These are phyloP conservation scores for Termitomyces sp. DNA, from an alignment of 768 basidiomycete species.

Conservation along the genomic window DNA sequence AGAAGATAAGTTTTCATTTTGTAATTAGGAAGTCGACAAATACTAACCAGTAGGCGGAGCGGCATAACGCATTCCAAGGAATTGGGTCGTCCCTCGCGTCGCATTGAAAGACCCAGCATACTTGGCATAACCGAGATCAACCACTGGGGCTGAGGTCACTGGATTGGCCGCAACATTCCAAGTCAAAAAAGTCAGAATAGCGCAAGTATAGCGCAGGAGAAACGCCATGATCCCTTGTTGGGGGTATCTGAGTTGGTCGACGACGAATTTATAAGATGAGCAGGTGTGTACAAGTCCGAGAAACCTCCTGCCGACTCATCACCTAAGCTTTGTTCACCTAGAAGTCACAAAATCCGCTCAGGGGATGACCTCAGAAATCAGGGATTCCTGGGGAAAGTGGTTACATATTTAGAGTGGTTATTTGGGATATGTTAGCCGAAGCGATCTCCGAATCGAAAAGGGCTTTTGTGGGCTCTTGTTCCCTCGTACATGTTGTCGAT, in stretches of 20 bases:
- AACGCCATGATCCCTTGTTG: not conserved
- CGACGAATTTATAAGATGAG: not conserved
- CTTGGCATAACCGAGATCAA: constrained; percentile 42
- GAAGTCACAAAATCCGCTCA: no score
- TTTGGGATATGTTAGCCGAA: not conserved
- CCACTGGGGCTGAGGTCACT: constrained; percentile 13
- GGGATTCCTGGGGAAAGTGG: not conserved
- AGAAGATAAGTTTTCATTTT: not conserved
- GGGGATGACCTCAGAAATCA: not conserved
- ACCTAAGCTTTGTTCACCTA: not conserved
- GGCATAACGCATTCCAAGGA: constrained; percentile 46
- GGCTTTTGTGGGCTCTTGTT: not conserved
- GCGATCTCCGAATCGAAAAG: no score
- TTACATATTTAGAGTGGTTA: not conserved
- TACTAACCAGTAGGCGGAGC: constrained; percentile 42
- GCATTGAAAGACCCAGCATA: constrained; percentile 37
- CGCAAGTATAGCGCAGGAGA: not conserved
- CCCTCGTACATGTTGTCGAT: not conserved
- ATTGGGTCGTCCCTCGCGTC: constrained; percentile 31
- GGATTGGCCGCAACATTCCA: not conserved
- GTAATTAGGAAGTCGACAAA: not conserved
- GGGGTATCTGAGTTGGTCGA: no score
- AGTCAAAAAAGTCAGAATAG: not conserved
- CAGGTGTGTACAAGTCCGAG: not conserved
- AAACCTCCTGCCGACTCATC: not conserved